Evolutionary conservation across 1,284 basidiomycete species (phyloP).

Genomic region (Fistulina hepatica): DNA sequence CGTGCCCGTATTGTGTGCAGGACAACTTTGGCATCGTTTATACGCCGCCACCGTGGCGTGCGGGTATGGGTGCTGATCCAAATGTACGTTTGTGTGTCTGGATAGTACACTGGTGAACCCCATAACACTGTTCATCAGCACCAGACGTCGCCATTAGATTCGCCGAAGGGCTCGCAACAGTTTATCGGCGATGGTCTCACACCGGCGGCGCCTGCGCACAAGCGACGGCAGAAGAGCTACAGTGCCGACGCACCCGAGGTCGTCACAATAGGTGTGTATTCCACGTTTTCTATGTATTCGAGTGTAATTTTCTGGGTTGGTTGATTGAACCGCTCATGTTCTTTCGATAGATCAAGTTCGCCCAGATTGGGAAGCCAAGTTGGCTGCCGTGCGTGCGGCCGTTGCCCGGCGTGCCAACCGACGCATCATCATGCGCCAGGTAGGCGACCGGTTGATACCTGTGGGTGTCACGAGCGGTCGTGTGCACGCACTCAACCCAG

Average conservation of each 20-base stretch:
- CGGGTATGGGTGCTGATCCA: slow-evolving; percentile 64
- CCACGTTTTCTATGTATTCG: slow-evolving; percentile 8
- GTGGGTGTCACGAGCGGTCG: slow-evolving; percentile 86
- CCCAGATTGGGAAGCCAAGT: slow-evolving; percentile 90
- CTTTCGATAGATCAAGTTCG: slow-evolving; percentile 94
- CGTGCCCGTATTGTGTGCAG: slow-evolving; percentile 96
- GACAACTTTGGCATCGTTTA: slow-evolving; percentile 95
- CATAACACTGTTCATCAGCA: slow-evolving; percentile 20
- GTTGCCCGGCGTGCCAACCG: slow-evolving; percentile 87
- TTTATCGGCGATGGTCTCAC: slow-evolving; percentile 24
- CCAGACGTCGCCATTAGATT: slow-evolving; percentile 43
- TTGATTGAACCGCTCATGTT: too few relatives aligned
- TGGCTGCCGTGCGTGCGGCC: slow-evolving; percentile 80
- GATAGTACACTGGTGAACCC: slow-evolving; percentile 4
- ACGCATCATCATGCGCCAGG: slow-evolving; percentile 96
- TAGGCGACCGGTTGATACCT: slow-evolving; percentile 93
- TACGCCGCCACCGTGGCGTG: slow-evolving; percentile 69
- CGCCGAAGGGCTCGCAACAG: slow-evolving; percentile 33
- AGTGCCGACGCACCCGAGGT: slow-evolving; percentile 74
- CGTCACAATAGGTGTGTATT: slow-evolving; percentile 69
- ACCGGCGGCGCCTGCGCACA: slow-evolving; percentile 37
- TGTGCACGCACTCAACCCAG: slow-evolving; percentile 51
- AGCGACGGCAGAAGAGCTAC: slow-evolving; percentile 69
- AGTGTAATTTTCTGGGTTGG: slow-evolving; percentile 12
- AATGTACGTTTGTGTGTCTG: slow-evolving; percentile 32